Percentiles rank a stretch among this genome's conserved stretches.
phyloP scores from a whole-genome alignment of 768 basidiomycete genomes.

The Phylloporus sp. region DNA sequence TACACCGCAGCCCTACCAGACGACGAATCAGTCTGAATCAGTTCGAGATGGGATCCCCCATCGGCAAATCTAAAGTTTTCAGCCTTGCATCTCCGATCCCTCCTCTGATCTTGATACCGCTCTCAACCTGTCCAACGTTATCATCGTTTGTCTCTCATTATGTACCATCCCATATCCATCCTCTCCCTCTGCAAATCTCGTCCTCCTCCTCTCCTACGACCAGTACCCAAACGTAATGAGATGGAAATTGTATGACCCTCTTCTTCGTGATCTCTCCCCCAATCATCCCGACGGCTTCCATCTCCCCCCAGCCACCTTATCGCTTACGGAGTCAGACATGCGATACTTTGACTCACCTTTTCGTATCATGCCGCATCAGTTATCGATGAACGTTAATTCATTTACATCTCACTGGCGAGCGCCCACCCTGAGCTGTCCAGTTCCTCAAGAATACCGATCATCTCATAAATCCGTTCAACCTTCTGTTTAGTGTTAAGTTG shows the following conservation, averaged over 20 bases:
- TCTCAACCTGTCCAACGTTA: conserved; percentile 27
- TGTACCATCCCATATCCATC: conserved; percentile 20
- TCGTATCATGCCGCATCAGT: conserved; percentile 14
- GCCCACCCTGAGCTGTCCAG: conserved; percentile 3
- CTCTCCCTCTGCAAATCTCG: conserved; percentile 25
- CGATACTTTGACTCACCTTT: conserved; percentile 4
- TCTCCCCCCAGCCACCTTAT: conserved; percentile 25
- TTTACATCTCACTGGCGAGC: conserved; percentile 15
- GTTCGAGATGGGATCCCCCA: conserved; percentile 16
- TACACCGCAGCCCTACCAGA: conserved; percentile 2
- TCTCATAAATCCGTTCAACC: conserved; percentile 22
- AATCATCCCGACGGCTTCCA: conserved; percentile 12
- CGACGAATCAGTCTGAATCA: conserved; percentile 7
- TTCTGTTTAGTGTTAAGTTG: conserved; percentile 23
- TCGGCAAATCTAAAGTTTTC: conserved; percentile 32
- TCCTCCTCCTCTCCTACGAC: conserved; percentile 4
- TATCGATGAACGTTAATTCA: conserved; percentile 26
- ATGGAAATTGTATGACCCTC: too few species aligned
- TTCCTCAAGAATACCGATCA: conserved; percentile 19
- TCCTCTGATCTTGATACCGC: conserved; percentile 25
- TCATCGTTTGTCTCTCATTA: conserved; percentile 25
- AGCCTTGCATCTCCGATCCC: conserved; percentile 29
- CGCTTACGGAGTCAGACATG: conserved; percentile 1
- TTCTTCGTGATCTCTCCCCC: conserved; percentile 10
- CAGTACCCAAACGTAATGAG: too few species aligned